Evolutionary conservation across 1,284 basidiomycete species (phyloP), one percentile per base, ranked within the genome.

Genomic region (Apiotrichum veenhuisii): DNA sequence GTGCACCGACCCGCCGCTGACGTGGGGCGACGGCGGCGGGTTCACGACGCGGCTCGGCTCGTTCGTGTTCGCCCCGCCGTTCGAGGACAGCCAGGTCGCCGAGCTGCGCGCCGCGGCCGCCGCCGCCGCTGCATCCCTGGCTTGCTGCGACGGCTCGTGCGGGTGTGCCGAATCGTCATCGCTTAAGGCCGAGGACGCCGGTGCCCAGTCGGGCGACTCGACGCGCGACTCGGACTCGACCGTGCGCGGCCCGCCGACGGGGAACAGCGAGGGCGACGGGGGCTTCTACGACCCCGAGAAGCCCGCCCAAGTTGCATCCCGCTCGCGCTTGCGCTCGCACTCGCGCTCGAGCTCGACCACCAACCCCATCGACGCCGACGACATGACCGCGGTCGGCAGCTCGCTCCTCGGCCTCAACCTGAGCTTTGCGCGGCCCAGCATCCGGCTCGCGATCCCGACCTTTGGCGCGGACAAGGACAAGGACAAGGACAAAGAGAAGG

Each of bases 341-440:
- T 38, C 37, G 37, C 37, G 17, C 17, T 15, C 17, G 8, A 38
- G 37, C 37, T 38, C 37, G 3, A 15, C 37, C 37, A 15, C 17
- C 37, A 38, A 41, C 40, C 40, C 40, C 8, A 41, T 20, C 40
- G n/a, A 20, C 40, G 20, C 40, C n/a, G 40, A 18, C 20, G 18
- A 22, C 40, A 11, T 1, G 9, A 22, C 5, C 20, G 46, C n/a
- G 25, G 25, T 26, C 25, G n/a, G 10, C 9, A 46, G n/a, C 20
- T 30, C 30, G 22, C 46, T 48, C 46, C 34, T 48, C 33, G 46
- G 46, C 46, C 46, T 48, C 33, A 34, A 11, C 20, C 46, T 37
- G 17, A 34, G 25, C 43, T 27, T 26, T 17, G 17, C 27, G 9
- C 46, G 46, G 22, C 33, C 46, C 34, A 10, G 18, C 10, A 23